These are phyloP conservation scores for Zygoascus biomembranicola DNA, from an alignment of 805 yeast species.

Conservation along the genomic window DNA sequence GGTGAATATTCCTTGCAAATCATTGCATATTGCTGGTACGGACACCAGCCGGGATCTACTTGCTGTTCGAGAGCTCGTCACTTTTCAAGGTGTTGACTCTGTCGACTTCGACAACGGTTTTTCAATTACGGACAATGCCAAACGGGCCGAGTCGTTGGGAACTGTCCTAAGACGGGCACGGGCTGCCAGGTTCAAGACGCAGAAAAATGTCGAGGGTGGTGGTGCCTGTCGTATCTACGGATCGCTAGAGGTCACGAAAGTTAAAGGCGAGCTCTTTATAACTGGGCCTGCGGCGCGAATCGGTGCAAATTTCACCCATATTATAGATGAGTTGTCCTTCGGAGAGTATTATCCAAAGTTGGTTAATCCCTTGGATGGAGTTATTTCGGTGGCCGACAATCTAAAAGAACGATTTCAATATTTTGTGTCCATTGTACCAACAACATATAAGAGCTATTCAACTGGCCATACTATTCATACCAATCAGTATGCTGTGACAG, in stretches of 20 bases:
- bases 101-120: background rate
- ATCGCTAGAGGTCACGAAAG: constrained; percentile 63
- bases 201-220: constrained; percentile 5
- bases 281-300: constrained; percentile 56
- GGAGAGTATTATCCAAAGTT: constrained; percentile 85
- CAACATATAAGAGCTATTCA: constrained; percentile 47
- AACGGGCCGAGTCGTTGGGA: constrained; percentile 10
- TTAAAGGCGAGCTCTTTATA: constrained; percentile 77
- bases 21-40: constrained; percentile 61
- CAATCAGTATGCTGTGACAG: constrained; percentile 62
- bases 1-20: constrained; percentile 78
- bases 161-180: constrained; percentile 17
- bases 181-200: constrained; percentile 7
- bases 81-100: constrained; percentile 46
- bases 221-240: constrained; percentile 22
- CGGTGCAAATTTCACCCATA: constrained; percentile 63
- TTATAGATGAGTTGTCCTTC: constrained; percentile 77
- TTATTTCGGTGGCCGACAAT: constrained; percentile 48
- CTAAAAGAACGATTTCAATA: constrained; percentile 49
- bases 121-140: background rate
- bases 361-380: constrained; percentile 78
- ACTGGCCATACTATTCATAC: constrained; percentile 71
- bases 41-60: constrained; percentile 74
- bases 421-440: constrained; percentile 74
- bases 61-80: constrained; percentile 67